Conservation (phyloP, 176 grass and related monocot genomes). For the Oryza glumipatula region DNA sequence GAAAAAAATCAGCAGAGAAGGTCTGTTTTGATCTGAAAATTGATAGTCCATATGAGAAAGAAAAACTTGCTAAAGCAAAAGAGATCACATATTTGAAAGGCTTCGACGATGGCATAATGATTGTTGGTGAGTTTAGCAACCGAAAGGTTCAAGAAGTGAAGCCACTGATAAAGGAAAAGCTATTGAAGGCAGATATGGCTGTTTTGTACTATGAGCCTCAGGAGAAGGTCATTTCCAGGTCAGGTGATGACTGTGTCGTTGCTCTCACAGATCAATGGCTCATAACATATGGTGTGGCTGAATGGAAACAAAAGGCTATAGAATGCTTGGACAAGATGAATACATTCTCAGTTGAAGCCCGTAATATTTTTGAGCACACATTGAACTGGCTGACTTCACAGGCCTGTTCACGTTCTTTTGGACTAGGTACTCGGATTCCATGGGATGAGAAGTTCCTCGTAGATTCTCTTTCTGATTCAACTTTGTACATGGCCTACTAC, state of each 20-base stretch:
- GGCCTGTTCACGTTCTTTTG: slow-evolving; percentile 81
- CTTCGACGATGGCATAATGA: slow-evolving; percentile 75
- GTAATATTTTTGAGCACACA: slow-evolving; percentile 70
- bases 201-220: slow-evolving; percentile 76
- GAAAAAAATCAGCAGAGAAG: slow-evolving; percentile 71
- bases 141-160: slow-evolving; percentile 76
- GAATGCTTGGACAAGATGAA: slow-evolving; percentile 71
- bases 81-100: slow-evolving; percentile 76
- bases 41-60: slow-evolving; percentile 74
- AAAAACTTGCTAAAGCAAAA: slow-evolving; percentile 78
- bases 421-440: slow-evolving; percentile 78
- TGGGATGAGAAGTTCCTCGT: slow-evolving; percentile 77
- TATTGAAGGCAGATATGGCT: slow-evolving; percentile 53
- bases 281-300: slow-evolving; percentile 77
- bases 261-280: slow-evolving; percentile 86
- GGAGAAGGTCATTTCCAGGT: slow-evolving; percentile 76
- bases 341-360: slow-evolving; percentile 57
- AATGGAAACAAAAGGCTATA: slow-evolving; percentile 66
- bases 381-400: slow-evolving; percentile 73
- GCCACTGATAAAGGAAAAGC: slow-evolving; percentile 66
- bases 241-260: slow-evolving; percentile 79
- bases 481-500: slow-evolving; percentile 81
- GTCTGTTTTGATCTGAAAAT: slow-evolving; percentile 67
- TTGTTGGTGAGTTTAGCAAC: slow-evolving; percentile 63
- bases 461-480: slow-evolving; percentile 86